These are phyloP conservation scores for Alternaria sp. DNA, from an alignment of 2,329 filamentous ascomycete genomes.

Conservation along the genomic window DNA sequence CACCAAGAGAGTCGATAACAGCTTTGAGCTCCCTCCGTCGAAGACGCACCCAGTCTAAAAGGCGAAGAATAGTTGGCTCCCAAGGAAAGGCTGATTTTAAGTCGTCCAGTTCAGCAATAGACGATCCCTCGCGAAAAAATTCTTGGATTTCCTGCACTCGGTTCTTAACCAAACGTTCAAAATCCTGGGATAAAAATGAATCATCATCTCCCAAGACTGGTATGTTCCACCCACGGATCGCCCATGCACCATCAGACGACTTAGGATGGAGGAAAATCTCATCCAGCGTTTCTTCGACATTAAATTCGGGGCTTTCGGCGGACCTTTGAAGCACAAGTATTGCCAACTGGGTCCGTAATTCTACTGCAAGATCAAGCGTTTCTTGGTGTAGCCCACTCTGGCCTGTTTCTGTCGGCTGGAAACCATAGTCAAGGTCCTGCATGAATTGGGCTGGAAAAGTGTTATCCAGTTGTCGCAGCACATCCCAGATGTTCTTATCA, in stretches of 20 bases:
- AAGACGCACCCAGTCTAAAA: slow-evolving; percentile 57
- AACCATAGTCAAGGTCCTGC: slow-evolving; percentile 24
- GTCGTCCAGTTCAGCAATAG: not conserved
- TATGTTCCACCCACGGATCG: slow-evolving; percentile 46
- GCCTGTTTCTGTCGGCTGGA: slow-evolving; percentile 33
- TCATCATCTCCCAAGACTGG: slow-evolving; percentile 50
- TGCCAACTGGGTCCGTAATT: slow-evolving; percentile 64
- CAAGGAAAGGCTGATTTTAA: slow-evolving; percentile 57
- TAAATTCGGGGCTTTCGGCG: slow-evolving; percentile 43
- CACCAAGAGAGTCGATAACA: slow-evolving; percentile 54
- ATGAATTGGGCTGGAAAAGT: slow-evolving; percentile 49
- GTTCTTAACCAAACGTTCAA: slow-evolving; percentile 46
- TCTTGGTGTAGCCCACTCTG: slow-evolving; percentile 52
- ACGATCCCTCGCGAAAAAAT: slow-evolving; percentile 32
- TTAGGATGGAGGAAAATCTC: slow-evolving; percentile 53
- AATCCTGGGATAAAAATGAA: slow-evolving; percentile 45
- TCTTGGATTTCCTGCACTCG: slow-evolving; percentile 51
- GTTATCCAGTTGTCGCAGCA: slow-evolving; percentile 43
- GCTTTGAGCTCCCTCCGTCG: slow-evolving; percentile 57
- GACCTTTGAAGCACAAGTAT: slow-evolving; percentile 54
- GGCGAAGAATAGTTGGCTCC: slow-evolving; percentile 56
- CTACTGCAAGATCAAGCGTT: slow-evolving; percentile 60
- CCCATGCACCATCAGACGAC: slow-evolving; percentile 8
- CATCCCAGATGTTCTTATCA: slow-evolving; percentile 40
- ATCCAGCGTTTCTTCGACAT: slow-evolving; percentile 52